Base-by-base conservation (phyloP, 2,329 filamentous ascomycete species). In the Stagonosporopsis chrysanthemi region DNA sequence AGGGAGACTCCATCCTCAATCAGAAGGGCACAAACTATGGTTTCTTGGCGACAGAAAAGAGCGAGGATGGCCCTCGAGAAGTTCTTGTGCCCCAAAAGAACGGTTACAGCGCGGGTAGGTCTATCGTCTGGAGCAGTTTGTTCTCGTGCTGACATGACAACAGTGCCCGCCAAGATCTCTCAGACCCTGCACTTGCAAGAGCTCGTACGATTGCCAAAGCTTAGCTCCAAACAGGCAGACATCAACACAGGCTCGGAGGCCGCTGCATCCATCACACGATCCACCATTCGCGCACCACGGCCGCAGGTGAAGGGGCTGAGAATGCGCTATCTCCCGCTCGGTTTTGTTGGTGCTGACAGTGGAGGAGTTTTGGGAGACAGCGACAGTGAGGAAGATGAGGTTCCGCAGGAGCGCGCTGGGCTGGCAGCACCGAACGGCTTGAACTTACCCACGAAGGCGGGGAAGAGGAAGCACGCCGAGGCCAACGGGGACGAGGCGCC, bases 231-330 rank as follows among this genome's bases (percentile, higher is more conserved):
- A 60, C 81, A 74, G 75, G 78, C 72, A 60, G 78, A 73, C 65
- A 73, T 58, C 44, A 71, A 74, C 52, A 76, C 72, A 11, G 77
- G 77, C 5, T 78, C 76, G 36, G 72, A 69, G 56, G 75, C 75
- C 14, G 75, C 78, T 17, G 77, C 73, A 8, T 75, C 75, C 54
- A 75, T 79, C 23, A 81, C 79, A 22, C 78, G 81, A 44, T 78
- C 81, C 2, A 77, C 83, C 4, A 78, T 82, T 54, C 85, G 80
- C 57, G 73, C 81, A 1, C 79, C 86, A 45, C 84, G 88, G 57
- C 80, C 84, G 42, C 90, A 92, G 72, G 89, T 90, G 1, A 81
- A 84, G 66, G 88, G 86, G 6, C 77, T 93, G 51, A 86, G 83
- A 67, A 84, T 87, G 75, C 85, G 89, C 31, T 92, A 85, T 74